Conservation (phyloP, 2,329 filamentous ascomycete genomes). For the Chaetomiaceae sp. region DNA sequence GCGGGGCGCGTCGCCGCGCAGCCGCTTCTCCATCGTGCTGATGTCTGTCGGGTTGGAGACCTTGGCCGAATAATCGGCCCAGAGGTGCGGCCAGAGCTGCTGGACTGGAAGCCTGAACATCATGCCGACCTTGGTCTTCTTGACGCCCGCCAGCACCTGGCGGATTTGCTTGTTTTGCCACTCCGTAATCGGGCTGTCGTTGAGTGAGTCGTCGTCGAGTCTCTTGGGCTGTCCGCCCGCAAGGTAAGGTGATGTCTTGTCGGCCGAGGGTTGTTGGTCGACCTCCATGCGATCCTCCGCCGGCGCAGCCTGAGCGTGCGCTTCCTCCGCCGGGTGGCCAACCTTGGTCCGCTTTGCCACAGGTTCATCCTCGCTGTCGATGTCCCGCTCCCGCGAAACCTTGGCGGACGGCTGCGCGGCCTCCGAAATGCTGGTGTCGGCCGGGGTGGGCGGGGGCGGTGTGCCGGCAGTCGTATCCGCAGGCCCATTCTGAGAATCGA, state of each 20-base stretch:
- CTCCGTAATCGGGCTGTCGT: constrained; percentile 50
- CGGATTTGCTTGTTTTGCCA: constrained; percentile 60
- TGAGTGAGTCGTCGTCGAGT: constrained; percentile 41
- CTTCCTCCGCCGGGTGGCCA: constrained; percentile 34
- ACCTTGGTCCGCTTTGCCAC: constrained; percentile 78
- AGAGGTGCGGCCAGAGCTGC: constrained; percentile 70
- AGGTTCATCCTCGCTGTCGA: constrained; percentile 63
- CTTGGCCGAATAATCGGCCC: constrained; percentile 64
- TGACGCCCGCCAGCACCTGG: constrained; percentile 66
- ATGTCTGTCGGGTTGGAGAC: constrained; percentile 82
- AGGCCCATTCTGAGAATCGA: constrained; percentile 37
- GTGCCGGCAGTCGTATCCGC: constrained; percentile 35
- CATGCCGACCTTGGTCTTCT: constrained; percentile 77
- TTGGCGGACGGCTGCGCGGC: constrained; percentile 48
- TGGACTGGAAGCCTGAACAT: constrained; percentile 77
- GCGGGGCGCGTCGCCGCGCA: constrained; percentile 56
- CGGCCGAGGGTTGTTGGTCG: constrained; percentile 27
- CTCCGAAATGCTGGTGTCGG: constrained; percentile 42
- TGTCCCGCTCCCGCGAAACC: constrained; percentile 70
- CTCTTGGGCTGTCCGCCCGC: constrained; percentile 32
- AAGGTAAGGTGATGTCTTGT: constrained; percentile 28
- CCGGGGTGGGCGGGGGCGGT: constrained; percentile 27
- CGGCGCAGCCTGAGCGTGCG: constrained; percentile 31
- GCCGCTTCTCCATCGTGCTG: constrained; percentile 71
- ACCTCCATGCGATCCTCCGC: constrained; percentile 29